Evolutionary conservation across 1,284 basidiomycete species (phyloP), one percentile per base, ranked within the genome.

Genomic region (Cystobasidium pallidum): DNA sequence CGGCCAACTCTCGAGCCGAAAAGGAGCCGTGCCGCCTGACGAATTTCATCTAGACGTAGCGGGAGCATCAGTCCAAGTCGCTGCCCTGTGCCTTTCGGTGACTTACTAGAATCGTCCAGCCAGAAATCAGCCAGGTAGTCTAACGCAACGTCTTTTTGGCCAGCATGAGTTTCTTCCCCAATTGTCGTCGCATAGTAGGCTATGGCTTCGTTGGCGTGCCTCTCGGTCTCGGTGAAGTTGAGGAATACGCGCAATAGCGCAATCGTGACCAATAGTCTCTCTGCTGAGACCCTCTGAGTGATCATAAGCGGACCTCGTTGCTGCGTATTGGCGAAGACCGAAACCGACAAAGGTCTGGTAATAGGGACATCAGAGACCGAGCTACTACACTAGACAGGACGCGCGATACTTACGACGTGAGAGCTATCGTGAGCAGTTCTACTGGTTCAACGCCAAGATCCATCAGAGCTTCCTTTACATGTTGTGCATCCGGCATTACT

Each of bases 121-220:
- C 92, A 94, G 76, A 86, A 86, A 19, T 83, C 83, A 2, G 90
- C 89, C 54, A 95, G 84, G 74, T 86, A 87, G 6, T 87, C 84
- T 0, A 95, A 83, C 72, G 87, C 88, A 0, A 92, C 89, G 4
- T 87, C 80, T 70, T 87, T 82, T 77, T 87, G 92, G 0, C 78
- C 78, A 0, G 82, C 74, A 0, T 89, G 89, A 8, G 90, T 84
- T 8, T 82, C 82, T 26, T 85, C 82, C 0, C 86, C 84, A 32
- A 95, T 82, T 0, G 88, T 87, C 0, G 88, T 85, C 0, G 88
- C 84, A 80, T 92, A 94, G 80, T 90, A 94, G 0, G 88, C 85
- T 73, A 89, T 87, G 15, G 91, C 86, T 2, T 88, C 87, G 66
- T 86, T 88, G 3, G 88, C 88, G 45, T 83, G 83, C 55, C 88